Base-by-base conservation (phyloP, 306 rosid genomes). In the Inga laurina region DNA sequence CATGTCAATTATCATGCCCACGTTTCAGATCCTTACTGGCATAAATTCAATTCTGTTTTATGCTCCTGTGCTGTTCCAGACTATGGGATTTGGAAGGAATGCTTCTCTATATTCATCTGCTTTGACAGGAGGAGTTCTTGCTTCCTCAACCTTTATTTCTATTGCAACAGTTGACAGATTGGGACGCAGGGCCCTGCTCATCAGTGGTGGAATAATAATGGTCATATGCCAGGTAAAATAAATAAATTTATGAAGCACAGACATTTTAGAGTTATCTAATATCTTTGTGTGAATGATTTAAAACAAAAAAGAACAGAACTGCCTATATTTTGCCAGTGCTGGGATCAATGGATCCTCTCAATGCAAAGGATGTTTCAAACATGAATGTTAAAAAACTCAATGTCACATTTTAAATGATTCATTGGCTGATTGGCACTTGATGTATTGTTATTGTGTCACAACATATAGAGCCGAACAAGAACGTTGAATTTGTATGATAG, bases 91-190 rank as follows among this genome's bases (percentile, higher is more conserved):
- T 45, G 92, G 86, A 2, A 85, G 95, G 75, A 85, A 91, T 75
- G 98, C 97, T 6, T 67, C 98, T 43, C 94, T 95, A 44, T 93
- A 92, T 82, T 82, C 97, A n/a, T 92, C 98, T 44, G 97, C 98
- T 69, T 79, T 91, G 75, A 95, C 98, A 3, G 98, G 98, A 12
- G 97, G 91, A 10, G 97, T 95, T 84, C 97, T 95, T 80, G 92
- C 90, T 30, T 79, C 81, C 22, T 95, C 98, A 1, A 95, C 98
- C 0, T 46, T 95, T 75, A 74, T 95, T 57, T 95, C 98, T 27
- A 95, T 95, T 49, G 94, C 94, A 56, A 81, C 93, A 14, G 98
- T 95, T 4, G 98, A 95, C 81, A 91, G 76, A 78, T 79, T 92
- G 64, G 98, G 98, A 5, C 79, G 98, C 73, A 89, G 97, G 81